A percentile compares a stretch with the other conserved stretches of the same genome.
These are phyloP conservation scores for Gracilaria domingensis DNA, from an alignment of 23 red algal species.

Conservation along the genomic window DNA sequence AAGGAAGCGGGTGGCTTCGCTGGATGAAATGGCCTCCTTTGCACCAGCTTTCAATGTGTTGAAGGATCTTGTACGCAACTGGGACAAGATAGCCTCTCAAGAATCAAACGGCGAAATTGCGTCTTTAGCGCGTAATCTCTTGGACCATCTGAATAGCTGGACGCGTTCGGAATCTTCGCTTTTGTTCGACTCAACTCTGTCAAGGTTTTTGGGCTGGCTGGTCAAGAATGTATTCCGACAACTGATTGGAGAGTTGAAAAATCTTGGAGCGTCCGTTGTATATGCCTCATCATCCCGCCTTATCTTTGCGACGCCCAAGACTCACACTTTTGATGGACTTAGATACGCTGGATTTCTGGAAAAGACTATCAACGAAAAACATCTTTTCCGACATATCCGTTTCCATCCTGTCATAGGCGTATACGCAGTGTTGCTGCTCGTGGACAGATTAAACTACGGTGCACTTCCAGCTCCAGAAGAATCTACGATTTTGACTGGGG, in stretches of 20 bases:
- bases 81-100: constrained; percentile 54
- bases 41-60: constrained; percentile 71
- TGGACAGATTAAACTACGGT: constrained; percentile 86
- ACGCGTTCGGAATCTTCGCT: constrained; percentile 60
- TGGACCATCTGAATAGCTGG: constrained; percentile 77
- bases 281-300: constrained; percentile 76
- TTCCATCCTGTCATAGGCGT: constrained; percentile 86
- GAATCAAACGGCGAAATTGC: constrained; percentile 26
- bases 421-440: constrained; percentile 67
- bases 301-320: constrained; percentile 79
- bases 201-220: constrained; percentile 74
- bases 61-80: constrained; percentile 63
- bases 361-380: constrained; percentile 64
- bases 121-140: constrained; percentile 38
- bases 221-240: constrained; percentile 82
- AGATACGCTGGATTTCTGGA: constrained; percentile 84
- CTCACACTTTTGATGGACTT: constrained; percentile 70
- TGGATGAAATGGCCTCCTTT: constrained; percentile 76
- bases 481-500: constrained; percentile 63
- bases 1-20: constrained; percentile 22
- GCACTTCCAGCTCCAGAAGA: constrained; percentile 79
- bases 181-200: constrained; percentile 75
- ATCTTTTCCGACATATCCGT: constrained; percentile 67
- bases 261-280: constrained; percentile 65
- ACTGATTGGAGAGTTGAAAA: constrained; percentile 66